phyloP scores from a whole-genome alignment of 164 flowering plant genomes.

The Akebia trifoliata region DNA sequence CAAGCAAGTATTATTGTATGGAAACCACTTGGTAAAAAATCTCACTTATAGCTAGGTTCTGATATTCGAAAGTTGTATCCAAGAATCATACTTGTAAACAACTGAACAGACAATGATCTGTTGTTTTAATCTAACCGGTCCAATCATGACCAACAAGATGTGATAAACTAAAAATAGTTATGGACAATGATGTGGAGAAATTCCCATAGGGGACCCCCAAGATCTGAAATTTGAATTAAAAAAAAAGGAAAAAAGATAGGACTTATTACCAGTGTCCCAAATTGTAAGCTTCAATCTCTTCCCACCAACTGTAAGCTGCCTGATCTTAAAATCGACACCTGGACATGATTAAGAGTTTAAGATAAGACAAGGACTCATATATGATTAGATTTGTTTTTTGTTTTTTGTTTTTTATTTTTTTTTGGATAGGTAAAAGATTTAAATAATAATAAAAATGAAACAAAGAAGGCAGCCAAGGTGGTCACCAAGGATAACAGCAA shows the following conservation, averaged over 20 bases:
- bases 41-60: too few species aligned
- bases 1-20: too few species aligned
- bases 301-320: slow-evolving; percentile 64
- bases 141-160: background rate
- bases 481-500: too few species aligned
- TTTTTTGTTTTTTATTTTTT: too few species aligned
- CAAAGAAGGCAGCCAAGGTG: too few species aligned
- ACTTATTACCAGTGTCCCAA: slow-evolving; percentile 84
- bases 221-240: background rate
- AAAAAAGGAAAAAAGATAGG: background rate
- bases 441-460: too few species aligned
- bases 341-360: slow-evolving; percentile 1
- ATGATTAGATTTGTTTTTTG: background rate
- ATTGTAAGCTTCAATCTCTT: slow-evolving; percentile 86
- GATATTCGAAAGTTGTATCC: background rate
- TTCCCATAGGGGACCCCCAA: background rate
- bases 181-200: background rate
- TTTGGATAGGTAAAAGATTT: too few species aligned
- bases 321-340: slow-evolving; percentile 97
- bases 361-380: background rate
- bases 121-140: background rate
- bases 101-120: too few species aligned
- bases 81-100: too few species aligned
- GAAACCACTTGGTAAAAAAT: too few species aligned
- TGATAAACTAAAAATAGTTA: background rate